Evolutionary conservation across 305 asterid genomes (phyloP).

Genomic region (Fraxinus paxiana): DNA sequence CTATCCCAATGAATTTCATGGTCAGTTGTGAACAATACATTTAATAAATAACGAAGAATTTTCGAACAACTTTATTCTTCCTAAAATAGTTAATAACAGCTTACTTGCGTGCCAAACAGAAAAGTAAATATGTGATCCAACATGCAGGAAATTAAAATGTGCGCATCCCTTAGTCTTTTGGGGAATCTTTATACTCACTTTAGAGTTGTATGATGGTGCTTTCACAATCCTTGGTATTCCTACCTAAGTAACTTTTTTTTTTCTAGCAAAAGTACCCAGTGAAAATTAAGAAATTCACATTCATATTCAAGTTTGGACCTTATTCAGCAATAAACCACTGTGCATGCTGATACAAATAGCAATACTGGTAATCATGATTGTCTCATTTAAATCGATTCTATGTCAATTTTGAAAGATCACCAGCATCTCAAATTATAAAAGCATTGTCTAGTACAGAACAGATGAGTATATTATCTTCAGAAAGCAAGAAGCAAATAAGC

Average conservation of each 20-base stretch:
- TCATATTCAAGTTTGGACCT: background rate
- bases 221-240: background rate
- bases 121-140: background rate
- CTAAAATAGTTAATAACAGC: background rate
- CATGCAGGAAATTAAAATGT: background rate
- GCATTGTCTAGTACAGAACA: background rate
- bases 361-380: background rate
- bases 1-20: conserved; percentile 24
- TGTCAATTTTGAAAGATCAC: background rate
- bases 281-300: background rate
- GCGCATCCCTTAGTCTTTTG: background rate
- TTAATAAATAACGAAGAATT: background rate
- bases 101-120: background rate
- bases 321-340: background rate
- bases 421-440: background rate
- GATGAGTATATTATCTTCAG: background rate
- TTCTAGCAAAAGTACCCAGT: background rate
- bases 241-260: background rate
- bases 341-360: background rate
- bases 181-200: background rate
- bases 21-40: background rate
- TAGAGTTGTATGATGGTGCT: background rate
- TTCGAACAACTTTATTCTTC: background rate
- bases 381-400: background rate
- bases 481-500: background rate